phyloP scores from a whole-genome alignment of 1,284 basidiomycete genomes.

The Naganishia cerealis region DNA sequence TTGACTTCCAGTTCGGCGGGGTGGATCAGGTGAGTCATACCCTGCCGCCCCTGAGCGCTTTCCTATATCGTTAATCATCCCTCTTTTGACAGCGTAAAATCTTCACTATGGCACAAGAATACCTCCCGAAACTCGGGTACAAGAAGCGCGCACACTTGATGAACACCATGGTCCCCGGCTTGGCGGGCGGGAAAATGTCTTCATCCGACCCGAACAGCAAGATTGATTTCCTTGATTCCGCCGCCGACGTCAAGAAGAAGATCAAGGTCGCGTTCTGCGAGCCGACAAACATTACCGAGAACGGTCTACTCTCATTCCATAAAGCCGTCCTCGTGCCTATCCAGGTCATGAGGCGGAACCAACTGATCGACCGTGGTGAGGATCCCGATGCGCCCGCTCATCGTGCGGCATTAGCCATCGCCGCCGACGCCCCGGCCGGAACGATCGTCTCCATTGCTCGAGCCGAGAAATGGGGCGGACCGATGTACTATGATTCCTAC shows the following conservation, averaged over 20 bases:
- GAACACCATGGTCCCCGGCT: constrained; percentile 97
- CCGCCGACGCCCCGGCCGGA: constrained; percentile 70
- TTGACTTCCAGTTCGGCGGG: constrained; percentile 98
- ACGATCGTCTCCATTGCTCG: constrained; percentile 78
- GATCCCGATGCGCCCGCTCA: constrained; percentile 38
- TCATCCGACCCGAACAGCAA: constrained; percentile 94
- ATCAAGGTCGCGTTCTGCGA: constrained; percentile 92
- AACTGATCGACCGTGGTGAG: constrained; percentile 45
- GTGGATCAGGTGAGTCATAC: constrained; percentile 77
- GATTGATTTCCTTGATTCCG: constrained; percentile 93
- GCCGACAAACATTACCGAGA: constrained; percentile 84
- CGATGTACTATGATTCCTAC: constrained; percentile 72
- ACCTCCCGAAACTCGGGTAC: constrained; percentile 91
- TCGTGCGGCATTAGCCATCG: constrained; percentile 60
- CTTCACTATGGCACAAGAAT: constrained; percentile 94
- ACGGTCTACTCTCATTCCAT: constrained; percentile 88
- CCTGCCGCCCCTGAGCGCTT: too few species aligned
- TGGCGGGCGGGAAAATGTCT: constrained; percentile 97
- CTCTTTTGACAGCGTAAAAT: constrained; percentile 76
- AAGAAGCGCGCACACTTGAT: constrained; percentile 93
- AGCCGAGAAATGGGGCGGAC: constrained; percentile 79
- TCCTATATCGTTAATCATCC: constrained; percentile 8
- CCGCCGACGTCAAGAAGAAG: constrained; percentile 81
- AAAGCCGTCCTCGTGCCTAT: constrained; percentile 87
- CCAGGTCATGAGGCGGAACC: constrained; percentile 69